Evolutionary conservation across 169 alveolate genomes (phyloP).

Genomic region (Plasmodium billcollinsi): DNA sequence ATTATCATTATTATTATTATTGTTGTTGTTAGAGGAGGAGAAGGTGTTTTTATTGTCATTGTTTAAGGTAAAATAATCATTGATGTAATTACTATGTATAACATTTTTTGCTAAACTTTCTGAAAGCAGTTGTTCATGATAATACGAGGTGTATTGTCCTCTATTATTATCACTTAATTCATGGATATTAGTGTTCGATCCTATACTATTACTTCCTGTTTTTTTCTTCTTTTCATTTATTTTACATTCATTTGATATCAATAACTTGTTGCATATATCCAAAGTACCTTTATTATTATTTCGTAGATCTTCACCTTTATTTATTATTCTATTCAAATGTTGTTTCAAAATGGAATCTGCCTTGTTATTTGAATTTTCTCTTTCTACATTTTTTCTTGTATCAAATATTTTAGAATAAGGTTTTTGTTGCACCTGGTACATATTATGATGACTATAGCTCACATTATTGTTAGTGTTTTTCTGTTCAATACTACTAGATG

Average conservation of each 20-base stretch:
- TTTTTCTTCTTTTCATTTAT: constrained; percentile 39
- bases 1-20: no score
- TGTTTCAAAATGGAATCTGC: constrained; percentile 6
- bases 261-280: constrained; percentile 12
- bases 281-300: constrained; percentile 41
- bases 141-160: constrained; percentile 52
- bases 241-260: constrained; percentile 17
- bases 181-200: constrained; percentile 17
- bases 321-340: constrained; percentile 29
- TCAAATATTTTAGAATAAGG: constrained; percentile 70
- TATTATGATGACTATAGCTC: no score
- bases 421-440: constrained; percentile 3
- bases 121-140: constrained; percentile 21
- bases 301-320: constrained; percentile 61
- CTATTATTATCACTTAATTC: constrained; percentile 37
- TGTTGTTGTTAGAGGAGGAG: no score
- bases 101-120: constrained; percentile 6
- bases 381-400: constrained; percentile 74
- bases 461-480: background rate
- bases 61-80: constrained; percentile 56
- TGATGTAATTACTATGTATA: constrained; percentile 60
- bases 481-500: constrained; percentile 12
- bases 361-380: constrained; percentile 65
- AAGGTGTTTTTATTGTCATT: background rate
- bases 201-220: constrained; percentile 15